Evolutionary conservation across 495 filamentous ascomycete species (phyloP).

Genomic region (Aspergillus egyptiacus): DNA sequence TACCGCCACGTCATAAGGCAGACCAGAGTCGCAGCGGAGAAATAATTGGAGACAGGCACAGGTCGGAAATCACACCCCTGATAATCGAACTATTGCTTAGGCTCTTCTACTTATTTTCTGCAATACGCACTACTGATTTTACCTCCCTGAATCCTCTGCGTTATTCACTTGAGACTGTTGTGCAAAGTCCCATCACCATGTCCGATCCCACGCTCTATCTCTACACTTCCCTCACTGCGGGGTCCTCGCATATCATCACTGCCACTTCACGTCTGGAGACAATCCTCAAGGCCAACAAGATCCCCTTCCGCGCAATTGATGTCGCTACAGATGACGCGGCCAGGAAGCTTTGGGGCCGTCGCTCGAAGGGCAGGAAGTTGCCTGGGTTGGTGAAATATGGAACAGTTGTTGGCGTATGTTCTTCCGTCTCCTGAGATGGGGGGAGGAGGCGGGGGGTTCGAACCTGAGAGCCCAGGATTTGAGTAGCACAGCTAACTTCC

Average conservation of each 20-base stretch:
- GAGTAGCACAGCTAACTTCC: constrained; percentile 2
- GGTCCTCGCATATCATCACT: constrained; percentile 95
- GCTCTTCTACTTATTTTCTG: background rate
- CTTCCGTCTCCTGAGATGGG: background rate
- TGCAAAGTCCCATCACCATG: constrained; percentile 19
- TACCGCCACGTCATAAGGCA: constrained; percentile 2
- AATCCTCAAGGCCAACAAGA: constrained; percentile 89
- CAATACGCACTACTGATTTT: background rate
- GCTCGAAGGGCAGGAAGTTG: constrained; percentile 73
- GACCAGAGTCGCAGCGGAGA: background rate
- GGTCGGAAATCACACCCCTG: background rate
- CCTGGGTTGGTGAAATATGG: constrained; percentile 87
- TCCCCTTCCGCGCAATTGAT: constrained; percentile 89
- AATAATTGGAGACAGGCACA: background rate
- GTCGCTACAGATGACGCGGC: constrained; percentile 89
- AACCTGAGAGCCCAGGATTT: background rate
- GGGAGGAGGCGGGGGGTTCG: background rate
- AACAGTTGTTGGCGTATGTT: constrained; percentile 74
- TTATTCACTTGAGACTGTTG: background rate
- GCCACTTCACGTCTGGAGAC: constrained; percentile 93
- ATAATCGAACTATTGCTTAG: background rate
- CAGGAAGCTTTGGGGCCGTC: constrained; percentile 80
- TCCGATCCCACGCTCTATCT: constrained; percentile 79
- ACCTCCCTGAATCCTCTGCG: background rate
- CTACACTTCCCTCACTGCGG: constrained; percentile 91